phyloP scores from a whole-genome alignment of 306 rosid species.

The Herpetospermum pedunculosum region DNA sequence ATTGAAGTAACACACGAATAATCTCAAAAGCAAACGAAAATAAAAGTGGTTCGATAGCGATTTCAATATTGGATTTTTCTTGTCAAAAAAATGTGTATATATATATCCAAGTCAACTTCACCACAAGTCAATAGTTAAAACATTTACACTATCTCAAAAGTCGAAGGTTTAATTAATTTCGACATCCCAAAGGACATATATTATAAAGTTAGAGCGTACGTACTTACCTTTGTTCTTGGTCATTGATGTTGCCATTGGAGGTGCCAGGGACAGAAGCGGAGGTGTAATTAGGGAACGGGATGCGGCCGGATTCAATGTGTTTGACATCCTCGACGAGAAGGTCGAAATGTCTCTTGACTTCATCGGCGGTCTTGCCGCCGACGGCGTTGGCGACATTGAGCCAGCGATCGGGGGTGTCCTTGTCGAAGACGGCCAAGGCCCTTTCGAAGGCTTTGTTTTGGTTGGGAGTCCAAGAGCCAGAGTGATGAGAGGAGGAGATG shows the following conservation, averaged over 20 bases:
- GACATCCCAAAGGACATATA: too few relatives aligned
- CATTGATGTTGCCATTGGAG: constrained; percentile 10
- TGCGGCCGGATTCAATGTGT: constrained; percentile 69
- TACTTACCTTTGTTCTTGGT: constrained; percentile 51
- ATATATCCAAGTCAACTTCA: neutral
- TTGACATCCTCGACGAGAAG: constrained; percentile 65
- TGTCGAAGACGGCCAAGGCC: constrained; percentile 81
- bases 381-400: constrained; percentile 78
- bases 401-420: constrained; percentile 94
- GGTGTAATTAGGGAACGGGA: constrained; percentile 71
- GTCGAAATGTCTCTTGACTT: constrained; percentile 72
- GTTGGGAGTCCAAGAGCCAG: constrained; percentile 68
- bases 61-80: neutral
- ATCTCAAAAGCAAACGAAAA: neutral
- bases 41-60: neutral
- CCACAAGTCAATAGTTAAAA: neutral
- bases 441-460: constrained; percentile 86
- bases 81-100: neutral
- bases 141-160: too few relatives aligned
- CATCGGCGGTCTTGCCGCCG: constrained; percentile 72
- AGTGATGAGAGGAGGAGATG: constrained; percentile 44
- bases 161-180: too few relatives aligned
- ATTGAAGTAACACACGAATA: neutral
- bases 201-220: too few relatives aligned
- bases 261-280: constrained; percentile 13